phyloP scores from a whole-genome alignment of 75 land plant genomes.

The Selaginella tamariscina region DNA sequence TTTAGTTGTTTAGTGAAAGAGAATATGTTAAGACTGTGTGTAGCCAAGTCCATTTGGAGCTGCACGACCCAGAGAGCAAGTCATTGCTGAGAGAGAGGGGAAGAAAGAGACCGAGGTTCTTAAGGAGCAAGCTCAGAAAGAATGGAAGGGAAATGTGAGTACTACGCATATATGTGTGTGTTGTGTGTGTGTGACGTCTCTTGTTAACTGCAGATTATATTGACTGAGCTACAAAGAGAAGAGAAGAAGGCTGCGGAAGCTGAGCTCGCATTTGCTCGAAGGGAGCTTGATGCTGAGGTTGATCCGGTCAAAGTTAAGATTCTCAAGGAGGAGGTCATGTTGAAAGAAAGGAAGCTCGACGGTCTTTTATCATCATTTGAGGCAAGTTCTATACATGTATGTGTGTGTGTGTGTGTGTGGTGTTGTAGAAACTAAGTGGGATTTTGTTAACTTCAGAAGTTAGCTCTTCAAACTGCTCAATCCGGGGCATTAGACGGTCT shows the following conservation, averaged over 20 bases:
- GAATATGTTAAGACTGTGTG: conserved; percentile 14
- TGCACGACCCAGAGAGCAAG: conserved; percentile 38
- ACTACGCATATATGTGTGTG: not conserved
- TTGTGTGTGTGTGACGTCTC: not conserved
- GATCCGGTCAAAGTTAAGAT: conserved; percentile 21
- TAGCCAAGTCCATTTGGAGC: conserved; percentile 38
- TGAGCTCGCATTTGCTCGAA: conserved; percentile 33
- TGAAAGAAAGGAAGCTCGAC: conserved; percentile 25
- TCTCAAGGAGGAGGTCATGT: conserved; percentile 24
- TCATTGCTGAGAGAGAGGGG: conserved; percentile 34
- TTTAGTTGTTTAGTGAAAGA: not conserved
- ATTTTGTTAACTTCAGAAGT: conserved; percentile 17
- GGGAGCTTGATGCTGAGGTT: conserved; percentile 28
- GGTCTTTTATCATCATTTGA: conserved; percentile 29
- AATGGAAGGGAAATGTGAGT: conserved; percentile 30
- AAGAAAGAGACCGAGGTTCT: conserved; percentile 32
- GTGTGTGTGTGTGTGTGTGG: not conserved
- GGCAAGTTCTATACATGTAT: conserved; percentile 14
- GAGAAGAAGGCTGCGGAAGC: conserved; percentile 37
- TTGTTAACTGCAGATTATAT: conserved; percentile 16
- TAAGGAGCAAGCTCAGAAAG: conserved; percentile 34
- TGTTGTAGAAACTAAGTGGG: not conserved
- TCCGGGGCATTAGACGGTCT: conserved; percentile 27
- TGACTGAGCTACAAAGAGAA: conserved; percentile 31
- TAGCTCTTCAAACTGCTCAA: conserved; percentile 26